Percentiles rank a stretch among this genome's conserved stretches.
These are phyloP conservation scores for Mimosa bimucronata DNA, from an alignment of 306 rosid species.

Conservation along the genomic window DNA sequence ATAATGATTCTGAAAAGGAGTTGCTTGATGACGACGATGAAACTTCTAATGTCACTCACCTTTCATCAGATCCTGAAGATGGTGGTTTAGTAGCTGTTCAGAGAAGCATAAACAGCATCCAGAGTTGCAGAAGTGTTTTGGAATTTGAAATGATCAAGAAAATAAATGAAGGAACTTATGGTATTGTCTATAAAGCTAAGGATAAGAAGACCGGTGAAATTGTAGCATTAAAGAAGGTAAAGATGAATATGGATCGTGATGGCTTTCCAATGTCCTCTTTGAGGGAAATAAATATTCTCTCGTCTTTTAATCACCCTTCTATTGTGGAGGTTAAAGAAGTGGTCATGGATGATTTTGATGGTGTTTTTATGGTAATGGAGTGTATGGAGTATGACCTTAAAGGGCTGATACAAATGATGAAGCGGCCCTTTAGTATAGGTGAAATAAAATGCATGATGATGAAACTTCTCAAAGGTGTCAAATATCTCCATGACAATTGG, in stretches of 20 bases:
- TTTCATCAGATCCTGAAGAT: constrained; percentile 45
- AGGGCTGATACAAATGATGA: constrained; percentile 61
- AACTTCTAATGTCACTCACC: constrained; percentile 18
- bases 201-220: constrained; percentile 82
- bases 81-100: constrained; percentile 28
- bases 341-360: constrained; percentile 70
- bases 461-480: constrained; percentile 83
- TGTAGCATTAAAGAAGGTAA: constrained; percentile 94
- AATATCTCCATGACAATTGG: constrained; percentile 95
- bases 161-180: constrained; percentile 94
- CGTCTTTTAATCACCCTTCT: constrained; percentile 78
- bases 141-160: constrained; percentile 86
- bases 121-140: constrained; percentile 71
- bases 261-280: constrained; percentile 87
- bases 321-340: constrained; percentile 91
- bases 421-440: constrained; percentile 72
- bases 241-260: constrained; percentile 74
- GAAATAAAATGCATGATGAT: constrained; percentile 78
- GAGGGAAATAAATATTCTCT: constrained; percentile 95
- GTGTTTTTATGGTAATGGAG: constrained; percentile 95
- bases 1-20: constrained; percentile 36
- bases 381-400: constrained; percentile 86
- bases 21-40: constrained; percentile 8
- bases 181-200: constrained; percentile 88
- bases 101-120: constrained; percentile 67